Conservation (phyloP, 2,329 filamentous ascomycete species). For the Neophaeococcomyces aloes region DNA sequence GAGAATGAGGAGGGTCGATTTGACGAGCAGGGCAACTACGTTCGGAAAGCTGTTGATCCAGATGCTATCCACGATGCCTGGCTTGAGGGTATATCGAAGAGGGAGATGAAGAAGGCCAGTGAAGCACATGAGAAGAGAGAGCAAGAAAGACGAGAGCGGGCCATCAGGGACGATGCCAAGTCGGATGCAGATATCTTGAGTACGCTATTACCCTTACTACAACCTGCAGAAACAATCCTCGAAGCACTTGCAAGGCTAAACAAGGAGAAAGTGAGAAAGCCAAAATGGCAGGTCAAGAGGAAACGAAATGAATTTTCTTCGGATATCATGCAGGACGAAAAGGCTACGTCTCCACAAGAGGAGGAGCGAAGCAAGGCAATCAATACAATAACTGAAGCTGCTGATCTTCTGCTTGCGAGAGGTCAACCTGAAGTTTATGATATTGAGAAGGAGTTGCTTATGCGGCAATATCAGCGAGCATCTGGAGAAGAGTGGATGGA, state of each 20-base stretch:
- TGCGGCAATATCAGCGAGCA: slow-evolving; percentile 72
- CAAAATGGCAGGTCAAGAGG: slow-evolving; percentile 52
- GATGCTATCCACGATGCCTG: slow-evolving; percentile 86
- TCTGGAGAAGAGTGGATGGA: slow-evolving; percentile 77
- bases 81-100: slow-evolving; percentile 86
- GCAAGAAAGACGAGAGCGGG: slow-evolving; percentile 59
- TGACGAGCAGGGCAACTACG: slow-evolving; percentile 81
- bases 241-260: slow-evolving; percentile 78
- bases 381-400: slow-evolving; percentile 74
- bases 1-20: slow-evolving; percentile 91
- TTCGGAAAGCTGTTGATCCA: slow-evolving; percentile 78
- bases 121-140: slow-evolving; percentile 81
- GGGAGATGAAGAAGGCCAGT: slow-evolving; percentile 79
- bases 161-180: slow-evolving; percentile 62
- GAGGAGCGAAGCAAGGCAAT: slow-evolving; percentile 61
- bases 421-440: slow-evolving; percentile 90
- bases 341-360: slow-evolving; percentile 58
- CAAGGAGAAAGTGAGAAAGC: slow-evolving; percentile 50
- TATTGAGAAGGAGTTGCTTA: slow-evolving; percentile 68
- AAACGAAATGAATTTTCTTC: slow-evolving; percentile 14
- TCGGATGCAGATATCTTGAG: slow-evolving; percentile 64
- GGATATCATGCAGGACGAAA: slow-evolving; percentile 14
- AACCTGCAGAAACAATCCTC: slow-evolving; percentile 72
- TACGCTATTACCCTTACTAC: slow-evolving; percentile 60
- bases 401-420: slow-evolving; percentile 72